These are phyloP conservation scores for Aspergillus candidus DNA, from an alignment of 2,329 filamentous ascomycete genomes.

Conservation along the genomic window DNA sequence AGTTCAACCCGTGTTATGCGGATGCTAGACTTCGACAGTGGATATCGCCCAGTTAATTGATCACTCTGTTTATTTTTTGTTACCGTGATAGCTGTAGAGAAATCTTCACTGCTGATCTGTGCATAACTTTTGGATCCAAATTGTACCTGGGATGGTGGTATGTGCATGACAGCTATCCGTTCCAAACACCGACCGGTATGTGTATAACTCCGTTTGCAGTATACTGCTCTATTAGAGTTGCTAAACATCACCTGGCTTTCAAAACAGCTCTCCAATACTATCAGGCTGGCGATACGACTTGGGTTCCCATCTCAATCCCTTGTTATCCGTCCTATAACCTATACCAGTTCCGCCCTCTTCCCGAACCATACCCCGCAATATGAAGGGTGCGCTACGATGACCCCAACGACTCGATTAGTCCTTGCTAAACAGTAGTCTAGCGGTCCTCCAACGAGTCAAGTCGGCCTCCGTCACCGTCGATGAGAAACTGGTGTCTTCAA, in stretches of 20 bases:
- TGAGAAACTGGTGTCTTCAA: slow-evolving; percentile 79
- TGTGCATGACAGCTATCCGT: too few relatives aligned
- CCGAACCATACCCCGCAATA: slow-evolving; percentile 10
- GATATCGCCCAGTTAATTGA: too few relatives aligned
- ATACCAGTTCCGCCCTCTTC: neutral
- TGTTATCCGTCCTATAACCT: neutral
- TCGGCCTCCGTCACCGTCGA: slow-evolving; percentile 96
- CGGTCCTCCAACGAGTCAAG: slow-evolving; percentile 85
- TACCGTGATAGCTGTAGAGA: too few relatives aligned
- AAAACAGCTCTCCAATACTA: too few relatives aligned
- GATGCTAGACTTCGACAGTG: too few relatives aligned
- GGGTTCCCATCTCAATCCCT: neutral
- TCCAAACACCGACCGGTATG: neutral
- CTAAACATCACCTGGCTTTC: too few relatives aligned
- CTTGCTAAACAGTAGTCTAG: slow-evolving; percentile 43
- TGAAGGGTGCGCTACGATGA: slow-evolving; percentile 36
- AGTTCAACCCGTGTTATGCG: neutral
- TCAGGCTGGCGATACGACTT: too few relatives aligned
- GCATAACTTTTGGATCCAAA: too few relatives aligned
- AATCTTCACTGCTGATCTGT: too few relatives aligned
- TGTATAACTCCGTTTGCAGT: slow-evolving; percentile 2
- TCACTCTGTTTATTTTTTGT: too few relatives aligned
- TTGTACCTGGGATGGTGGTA: too few relatives aligned
- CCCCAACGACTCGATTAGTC: neutral
- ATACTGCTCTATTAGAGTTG: neutral